Base-by-base conservation (phyloP, 2,329 filamentous ascomycete species). In the Microthyrium microscopicum region DNA sequence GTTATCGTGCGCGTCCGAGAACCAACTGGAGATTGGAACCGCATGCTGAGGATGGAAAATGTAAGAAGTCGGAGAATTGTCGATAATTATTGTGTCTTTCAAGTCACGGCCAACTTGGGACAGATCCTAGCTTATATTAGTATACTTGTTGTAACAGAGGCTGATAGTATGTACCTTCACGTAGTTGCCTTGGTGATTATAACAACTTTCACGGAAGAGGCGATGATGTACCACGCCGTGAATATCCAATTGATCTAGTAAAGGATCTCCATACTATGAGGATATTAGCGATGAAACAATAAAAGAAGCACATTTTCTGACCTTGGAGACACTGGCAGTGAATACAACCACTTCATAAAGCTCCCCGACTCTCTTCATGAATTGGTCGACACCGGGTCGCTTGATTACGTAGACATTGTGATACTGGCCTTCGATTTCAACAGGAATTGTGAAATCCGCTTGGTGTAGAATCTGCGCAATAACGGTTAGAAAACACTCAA, bases 361-460 rank as follows among this genome's bases (percentile, higher is more conserved):
- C 58, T 98, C 89, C 31, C 89, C 89, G 22, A 98, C 85, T 39
- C 89, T 69, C 65, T 95, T 95, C 83, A 98, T 94, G 57, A 98
- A 98, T 42, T 91, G 77, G 52, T 98, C 89, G 15, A 98, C 89
- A 34, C 89, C 89, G n/a, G 89, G 89, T 48, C 89, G 74, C 62
- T 98, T 98, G 55, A 98, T 98, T 43, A 98, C 89, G 53, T 98
- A 98, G 35, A 98, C 91, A 49, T 98, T 98, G 60, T 98, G 89
- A 52, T 91, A 95, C 55, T 93, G 91, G 36, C 89, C 89, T 61
- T 98, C 89, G 42, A 98, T 98, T 51, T 98, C 89, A 20, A 98
- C 89, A 0, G 89, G 89, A 51, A 98, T 95, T 5, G 89, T 98
- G 52, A 98, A 95, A 57, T 98, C 89, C 38, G 89, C 89, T 64